These are phyloP conservation scores for Elongisporangium prolatum DNA, from an alignment of 352 stramenopile genomes.

Conservation along the genomic window DNA sequence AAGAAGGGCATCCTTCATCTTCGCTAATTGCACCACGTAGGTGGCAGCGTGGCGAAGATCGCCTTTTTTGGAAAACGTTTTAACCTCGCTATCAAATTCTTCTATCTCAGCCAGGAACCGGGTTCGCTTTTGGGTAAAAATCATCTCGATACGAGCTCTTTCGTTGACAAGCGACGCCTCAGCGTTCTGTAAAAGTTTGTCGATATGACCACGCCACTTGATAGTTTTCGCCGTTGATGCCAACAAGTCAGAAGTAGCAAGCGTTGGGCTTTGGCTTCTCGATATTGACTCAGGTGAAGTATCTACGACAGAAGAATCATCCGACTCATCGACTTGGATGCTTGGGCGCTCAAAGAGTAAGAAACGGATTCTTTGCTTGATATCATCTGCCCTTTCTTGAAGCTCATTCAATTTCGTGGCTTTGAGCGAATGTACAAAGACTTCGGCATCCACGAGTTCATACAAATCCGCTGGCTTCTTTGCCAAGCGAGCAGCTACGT, in stretches of 20 bases:
- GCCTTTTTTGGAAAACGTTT: slow-evolving; percentile 68
- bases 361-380: slow-evolving; percentile 63
- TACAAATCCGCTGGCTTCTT: slow-evolving; percentile 70
- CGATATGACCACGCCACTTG: slow-evolving; percentile 58
- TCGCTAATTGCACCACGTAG: slow-evolving; percentile 68
- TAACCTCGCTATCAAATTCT: slow-evolving; percentile 66
- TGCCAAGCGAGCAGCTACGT: slow-evolving; percentile 49
- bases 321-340: slow-evolving; percentile 20
- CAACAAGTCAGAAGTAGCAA: slow-evolving; percentile 33
- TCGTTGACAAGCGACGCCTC: slow-evolving; percentile 53
- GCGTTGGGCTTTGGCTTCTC: slow-evolving; percentile 11
- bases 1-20: slow-evolving; percentile 62
- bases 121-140: slow-evolving; percentile 64
- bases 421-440: slow-evolving; percentile 49
- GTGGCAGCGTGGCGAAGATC: slow-evolving; percentile 69
- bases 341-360: slow-evolving; percentile 54
- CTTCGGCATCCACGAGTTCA: slow-evolving; percentile 64
- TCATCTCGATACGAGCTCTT: slow-evolving; percentile 57
- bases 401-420: slow-evolving; percentile 34
- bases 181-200: slow-evolving; percentile 43
- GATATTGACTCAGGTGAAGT: neutral
- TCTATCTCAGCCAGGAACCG: slow-evolving; percentile 72
- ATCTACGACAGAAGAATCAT: neutral
- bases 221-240: slow-evolving; percentile 61
- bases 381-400: slow-evolving; percentile 28